phyloP scores from a whole-genome alignment of 2,329 filamentous ascomycete species.

The Diaporthe longicolla region DNA sequence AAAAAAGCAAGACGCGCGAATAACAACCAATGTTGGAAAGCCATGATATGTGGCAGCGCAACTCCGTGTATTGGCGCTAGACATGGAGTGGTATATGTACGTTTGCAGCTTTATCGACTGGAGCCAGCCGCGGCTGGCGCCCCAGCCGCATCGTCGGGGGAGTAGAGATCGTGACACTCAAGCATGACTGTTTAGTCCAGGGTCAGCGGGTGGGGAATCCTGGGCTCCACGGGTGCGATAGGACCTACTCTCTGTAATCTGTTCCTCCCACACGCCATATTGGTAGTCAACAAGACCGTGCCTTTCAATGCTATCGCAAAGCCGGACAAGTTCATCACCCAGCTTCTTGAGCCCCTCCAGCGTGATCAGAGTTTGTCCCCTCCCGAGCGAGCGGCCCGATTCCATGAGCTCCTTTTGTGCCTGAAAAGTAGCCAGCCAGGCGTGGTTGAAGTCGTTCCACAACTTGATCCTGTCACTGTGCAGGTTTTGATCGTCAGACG shows the following conservation, averaged over 20 bases:
- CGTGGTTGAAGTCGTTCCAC: constrained; percentile 95
- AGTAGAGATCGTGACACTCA: constrained; percentile 50
- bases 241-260: constrained; percentile 84
- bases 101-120: constrained; percentile 26
- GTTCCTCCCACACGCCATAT: constrained; percentile 95
- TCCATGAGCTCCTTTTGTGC: constrained; percentile 84
- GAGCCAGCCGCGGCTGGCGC: constrained; percentile 10
- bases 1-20: constrained; percentile 21
- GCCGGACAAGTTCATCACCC: constrained; percentile 83
- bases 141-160: constrained; percentile 29
- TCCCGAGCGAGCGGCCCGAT: constrained; percentile 69
- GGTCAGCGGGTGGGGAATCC: constrained; percentile 31
- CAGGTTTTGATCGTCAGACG: constrained; percentile 83
- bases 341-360: constrained; percentile 81
- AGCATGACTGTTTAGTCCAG: constrained; percentile 49
- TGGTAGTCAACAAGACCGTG: constrained; percentile 98
- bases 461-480: constrained; percentile 84
- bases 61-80: constrained; percentile 39
- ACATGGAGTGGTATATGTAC: constrained; percentile 19
- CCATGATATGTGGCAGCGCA: constrained; percentile 22
- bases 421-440: constrained; percentile 88
- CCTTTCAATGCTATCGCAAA: constrained; percentile 89
- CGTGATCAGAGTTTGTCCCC: constrained; percentile 75
- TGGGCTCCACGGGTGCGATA: constrained; percentile 14
- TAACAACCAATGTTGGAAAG: constrained; percentile 22